These are phyloP conservation scores for Monosporascus sp. DNA, from an alignment of 2,329 filamentous ascomycete species.

Conservation along the genomic window DNA sequence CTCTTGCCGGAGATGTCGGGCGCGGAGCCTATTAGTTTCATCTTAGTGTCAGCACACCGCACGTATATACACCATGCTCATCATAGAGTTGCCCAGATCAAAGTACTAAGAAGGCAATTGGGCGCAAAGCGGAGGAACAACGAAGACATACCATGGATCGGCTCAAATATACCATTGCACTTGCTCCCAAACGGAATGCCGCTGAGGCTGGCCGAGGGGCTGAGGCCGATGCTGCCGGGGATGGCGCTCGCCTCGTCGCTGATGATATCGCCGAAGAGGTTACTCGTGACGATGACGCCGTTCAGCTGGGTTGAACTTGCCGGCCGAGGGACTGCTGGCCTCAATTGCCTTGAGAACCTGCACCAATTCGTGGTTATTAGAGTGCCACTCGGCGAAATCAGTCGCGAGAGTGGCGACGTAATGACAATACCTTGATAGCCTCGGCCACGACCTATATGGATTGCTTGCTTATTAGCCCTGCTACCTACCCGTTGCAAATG, in stretches of 20 bases:
- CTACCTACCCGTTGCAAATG: not conserved
- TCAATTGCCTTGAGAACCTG: slow-evolving; percentile 78
- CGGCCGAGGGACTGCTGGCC: slow-evolving; percentile 59
- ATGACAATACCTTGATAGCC: slow-evolving; percentile 71
- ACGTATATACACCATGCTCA: too few species aligned
- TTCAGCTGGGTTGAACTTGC: slow-evolving; percentile 81
- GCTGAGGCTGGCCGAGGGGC: slow-evolving; percentile 82
- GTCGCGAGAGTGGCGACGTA: not conserved
- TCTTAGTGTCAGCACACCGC: too few species aligned
- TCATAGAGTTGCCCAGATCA: too few species aligned
- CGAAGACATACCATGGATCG: slow-evolving; percentile 72
- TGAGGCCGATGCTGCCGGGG: slow-evolving; percentile 79
- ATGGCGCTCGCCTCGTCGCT: slow-evolving; percentile 94
- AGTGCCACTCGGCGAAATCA: not conserved
- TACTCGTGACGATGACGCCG: slow-evolving; percentile 87
- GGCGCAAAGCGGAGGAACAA: not conserved
- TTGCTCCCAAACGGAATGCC: slow-evolving; percentile 81
- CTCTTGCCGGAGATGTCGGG: slow-evolving; percentile 90
- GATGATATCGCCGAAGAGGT: slow-evolving; percentile 94
- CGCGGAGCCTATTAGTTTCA: slow-evolving; percentile 55
- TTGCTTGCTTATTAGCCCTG: not conserved
- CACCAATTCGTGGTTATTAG: not conserved
- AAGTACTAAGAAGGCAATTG: too few species aligned
- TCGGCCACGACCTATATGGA: slow-evolving; percentile 64
- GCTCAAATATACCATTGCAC: slow-evolving; percentile 95